Conservation (phyloP, 2,329 filamentous ascomycete genomes). For the Neofusicoccum kwambonambiense region DNA sequence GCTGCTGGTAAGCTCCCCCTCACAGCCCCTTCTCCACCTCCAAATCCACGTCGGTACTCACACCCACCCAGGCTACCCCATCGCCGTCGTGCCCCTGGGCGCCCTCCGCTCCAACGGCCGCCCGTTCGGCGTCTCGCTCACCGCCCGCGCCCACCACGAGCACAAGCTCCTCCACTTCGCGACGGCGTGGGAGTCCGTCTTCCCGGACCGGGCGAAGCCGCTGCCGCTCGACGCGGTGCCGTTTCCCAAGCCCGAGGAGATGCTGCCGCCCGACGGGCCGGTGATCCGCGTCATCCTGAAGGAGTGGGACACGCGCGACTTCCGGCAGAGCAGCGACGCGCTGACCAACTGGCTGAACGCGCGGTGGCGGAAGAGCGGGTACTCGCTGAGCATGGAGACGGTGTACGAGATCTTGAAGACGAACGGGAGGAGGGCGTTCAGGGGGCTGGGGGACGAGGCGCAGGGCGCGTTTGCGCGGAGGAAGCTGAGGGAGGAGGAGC, state of each 20-base stretch:
- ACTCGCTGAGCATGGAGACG: conserved; percentile 27
- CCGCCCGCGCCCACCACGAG: conserved; percentile 33
- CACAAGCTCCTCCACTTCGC: conserved; percentile 35
- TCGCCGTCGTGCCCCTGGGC: conserved; percentile 34
- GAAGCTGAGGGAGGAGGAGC: not conserved
- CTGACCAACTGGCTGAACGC: conserved; percentile 15
- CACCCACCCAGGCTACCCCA: conserved; percentile 29
- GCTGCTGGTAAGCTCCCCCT: conserved; percentile 24
- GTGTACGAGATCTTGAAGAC: conserved; percentile 35
- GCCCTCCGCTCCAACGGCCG: conserved; percentile 37
- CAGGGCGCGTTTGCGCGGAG: conserved; percentile 29
- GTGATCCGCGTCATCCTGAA: conserved; percentile 17
- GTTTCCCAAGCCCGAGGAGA: conserved; percentile 28
- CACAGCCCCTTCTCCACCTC: not conserved
- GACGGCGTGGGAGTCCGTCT: conserved; percentile 36
- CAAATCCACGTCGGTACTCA: not conserved
- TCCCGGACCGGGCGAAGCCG: conserved; percentile 29
- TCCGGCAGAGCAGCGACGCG: conserved; percentile 14
- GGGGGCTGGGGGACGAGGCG: conserved; percentile 35
- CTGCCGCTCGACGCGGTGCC: conserved; percentile 33
- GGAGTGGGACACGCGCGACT: conserved; percentile 19
- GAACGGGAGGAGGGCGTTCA: conserved; percentile 35
- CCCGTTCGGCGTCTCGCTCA: conserved; percentile 35
- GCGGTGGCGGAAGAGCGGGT: conserved; percentile 18
- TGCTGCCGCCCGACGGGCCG: conserved; percentile 21